Base-by-base conservation (phyloP, 331 rosid species). In the Cydonia oblonga region DNA sequence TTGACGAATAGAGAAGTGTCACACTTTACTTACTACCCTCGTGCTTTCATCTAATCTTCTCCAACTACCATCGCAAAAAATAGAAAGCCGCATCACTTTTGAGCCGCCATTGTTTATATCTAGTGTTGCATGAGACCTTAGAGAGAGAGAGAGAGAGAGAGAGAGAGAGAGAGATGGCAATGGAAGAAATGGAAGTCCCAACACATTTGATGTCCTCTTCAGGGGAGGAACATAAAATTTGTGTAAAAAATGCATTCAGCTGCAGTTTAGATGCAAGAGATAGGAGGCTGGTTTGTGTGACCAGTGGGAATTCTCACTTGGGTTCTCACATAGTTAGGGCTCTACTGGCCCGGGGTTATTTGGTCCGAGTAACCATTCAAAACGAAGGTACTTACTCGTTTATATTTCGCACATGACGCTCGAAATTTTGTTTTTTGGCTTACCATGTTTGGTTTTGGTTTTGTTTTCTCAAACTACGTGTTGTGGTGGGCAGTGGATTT, bases 1-100 rank as follows among this genome's bases (percentile, higher is more conserved):
- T 57, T 40, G 29, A 57, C 62, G 3, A 57, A 38, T 4, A 2
- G 7, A 57, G 29, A 6, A 57, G 0, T 12, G 62, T 57, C 62
- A 23, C 62, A 22, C 6, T 57, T 10, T 3, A 70, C 74, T 70
- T 70, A 70, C 74, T 52, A 54, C 74, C 74, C 74, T 56, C 74
- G 74, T 70, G 74, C 32, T 70, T 29, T 15, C 65, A 70, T 33
- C 74, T 70, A 56, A 18, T 56, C 1, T 64, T 64, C 78, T 52
- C 6, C 71, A 65, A 18, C 74, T 56, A 70, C 65, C 53, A 6
- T 20, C 53, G 13, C 25, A n/a, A 8, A 53, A n/a, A 53, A n/a
- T 9, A 53, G 16, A 53, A 53, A 53, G 25, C 2, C 3, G 11
- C 20, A 8, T n/a, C 2, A 1, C 4, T n/a, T 53, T 19, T 9